A percentile compares a stretch with the other conserved stretches of the same genome.
Conservation (phyloP, 2,329 filamentous ascomycete genomes). For the Cercospora zeina region DNA sequence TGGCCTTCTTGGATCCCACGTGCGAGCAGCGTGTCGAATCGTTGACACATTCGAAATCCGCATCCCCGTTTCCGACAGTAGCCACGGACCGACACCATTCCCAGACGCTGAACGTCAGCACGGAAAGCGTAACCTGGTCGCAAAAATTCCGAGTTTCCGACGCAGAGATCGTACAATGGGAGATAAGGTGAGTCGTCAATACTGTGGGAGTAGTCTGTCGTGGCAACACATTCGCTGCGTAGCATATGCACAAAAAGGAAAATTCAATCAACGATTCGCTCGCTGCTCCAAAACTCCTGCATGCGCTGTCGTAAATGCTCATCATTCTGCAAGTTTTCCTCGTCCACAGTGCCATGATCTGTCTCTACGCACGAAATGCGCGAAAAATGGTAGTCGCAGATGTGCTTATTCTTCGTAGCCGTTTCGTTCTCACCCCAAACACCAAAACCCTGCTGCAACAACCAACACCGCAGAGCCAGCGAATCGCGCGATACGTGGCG, state of each 20-base stretch:
- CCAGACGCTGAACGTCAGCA: neutral
- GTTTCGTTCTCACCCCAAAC: constrained; percentile 22
- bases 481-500: constrained; percentile 29
- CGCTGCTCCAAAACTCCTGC: neutral
- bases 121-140: neutral
- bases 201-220: neutral
- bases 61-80: neutral
- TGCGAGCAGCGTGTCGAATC: neutral
- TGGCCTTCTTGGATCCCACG: constrained; percentile 3
- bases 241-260: neutral
- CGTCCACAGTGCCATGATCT: constrained; percentile 6
- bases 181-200: neutral
- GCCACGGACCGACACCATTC: too few species aligned
- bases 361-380: too few species aligned
- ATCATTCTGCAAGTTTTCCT: neutral
- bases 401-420: neutral
- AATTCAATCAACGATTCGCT: neutral
- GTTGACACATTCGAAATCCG: neutral
- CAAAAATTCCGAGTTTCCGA: neutral
- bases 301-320: neutral
- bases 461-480: constrained; percentile 35
- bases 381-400: too few species aligned
- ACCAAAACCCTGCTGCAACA: constrained; percentile 28
- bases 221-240: neutral
- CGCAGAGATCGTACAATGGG: neutral